Evolutionary conservation across 108 stramenopile genomes (phyloP).

Genomic region (Conticribra guillardii): DNA sequence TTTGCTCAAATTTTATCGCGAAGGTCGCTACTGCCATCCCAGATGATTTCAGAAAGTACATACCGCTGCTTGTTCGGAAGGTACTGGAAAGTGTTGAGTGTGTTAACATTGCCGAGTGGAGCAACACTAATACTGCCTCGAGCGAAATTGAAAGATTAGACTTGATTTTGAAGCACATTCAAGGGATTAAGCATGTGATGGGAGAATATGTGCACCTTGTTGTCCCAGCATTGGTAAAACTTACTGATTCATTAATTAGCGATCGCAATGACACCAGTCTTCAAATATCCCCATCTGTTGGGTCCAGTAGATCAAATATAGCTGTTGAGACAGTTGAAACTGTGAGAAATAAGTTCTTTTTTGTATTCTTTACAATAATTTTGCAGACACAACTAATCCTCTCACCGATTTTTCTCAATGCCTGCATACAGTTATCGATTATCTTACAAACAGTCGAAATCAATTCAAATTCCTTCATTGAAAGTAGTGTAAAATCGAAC

Average conservation of each 20-base stretch:
- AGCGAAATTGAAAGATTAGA: conserved; percentile 56
- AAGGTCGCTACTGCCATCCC: conserved; percentile 83
- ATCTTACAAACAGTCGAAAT: conserved; percentile 54
- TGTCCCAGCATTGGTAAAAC: conserved; percentile 83
- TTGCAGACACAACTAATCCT: too few relatives aligned
- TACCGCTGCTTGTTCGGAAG: conserved; percentile 73
- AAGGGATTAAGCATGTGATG: conserved; percentile 69
- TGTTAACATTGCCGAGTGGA: conserved; percentile 68
- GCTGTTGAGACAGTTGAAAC: conserved; percentile 67
- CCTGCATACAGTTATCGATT: too few relatives aligned
- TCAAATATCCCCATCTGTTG: conserved; percentile 16
- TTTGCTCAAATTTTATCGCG: too few relatives aligned
- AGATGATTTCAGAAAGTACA: conserved; percentile 82
- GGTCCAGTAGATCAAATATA: conserved; percentile 37
- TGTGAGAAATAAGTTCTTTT: too few relatives aligned
- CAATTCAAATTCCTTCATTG: conserved; percentile 26
- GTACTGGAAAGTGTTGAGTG: conserved; percentile 73
- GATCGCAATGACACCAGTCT: conserved; percentile 23
- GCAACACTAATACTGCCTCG: conserved; percentile 2
- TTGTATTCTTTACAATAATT: too few relatives aligned
- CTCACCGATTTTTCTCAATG: too few relatives aligned
- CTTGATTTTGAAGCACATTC: conserved; percentile 70
- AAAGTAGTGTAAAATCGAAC: conserved; percentile 44
- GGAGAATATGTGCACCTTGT: conserved; percentile 82
- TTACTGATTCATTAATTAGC: conserved; percentile 74